phyloP scores from a whole-genome alignment of 768 basidiomycete genomes.

The Boletus subparvulus region DNA sequence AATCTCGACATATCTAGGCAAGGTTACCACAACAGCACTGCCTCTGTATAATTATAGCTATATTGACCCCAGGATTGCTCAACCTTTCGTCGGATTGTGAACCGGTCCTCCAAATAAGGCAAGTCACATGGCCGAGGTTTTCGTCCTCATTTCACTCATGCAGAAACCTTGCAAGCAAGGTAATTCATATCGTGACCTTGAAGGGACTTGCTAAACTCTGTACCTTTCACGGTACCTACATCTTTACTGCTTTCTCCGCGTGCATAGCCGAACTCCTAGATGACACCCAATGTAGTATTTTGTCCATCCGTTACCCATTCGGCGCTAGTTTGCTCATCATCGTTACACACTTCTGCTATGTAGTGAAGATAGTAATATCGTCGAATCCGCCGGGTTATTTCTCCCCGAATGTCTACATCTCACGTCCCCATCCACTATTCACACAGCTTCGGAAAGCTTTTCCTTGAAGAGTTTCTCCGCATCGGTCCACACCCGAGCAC shows the following conservation, averaged over 20 bases:
- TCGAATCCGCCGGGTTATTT: background rate
- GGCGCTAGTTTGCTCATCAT: background rate
- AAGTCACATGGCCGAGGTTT: too few species aligned
- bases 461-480: constrained; percentile 81
- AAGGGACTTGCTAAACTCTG: background rate
- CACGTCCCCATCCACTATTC: background rate
- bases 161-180: too few species aligned
- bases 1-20: too few species aligned
- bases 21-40: too few species aligned
- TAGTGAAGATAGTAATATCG: background rate
- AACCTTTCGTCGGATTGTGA: too few species aligned
- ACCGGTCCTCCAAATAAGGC: too few species aligned
- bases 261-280: background rate
- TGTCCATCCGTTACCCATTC: background rate
- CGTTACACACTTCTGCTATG: background rate
- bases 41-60: too few species aligned
- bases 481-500: constrained; percentile 80
- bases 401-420: background rate
- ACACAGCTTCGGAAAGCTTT: constrained; percentile 55
- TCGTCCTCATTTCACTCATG: too few species aligned
- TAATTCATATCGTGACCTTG: background rate
- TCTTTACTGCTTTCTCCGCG: background rate
- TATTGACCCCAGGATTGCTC: too few species aligned
- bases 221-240: background rate
- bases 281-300: background rate